These are phyloP conservation scores for Syzygium oleosum DNA, from an alignment of 345 rosid genomes.

Conservation along the genomic window DNA sequence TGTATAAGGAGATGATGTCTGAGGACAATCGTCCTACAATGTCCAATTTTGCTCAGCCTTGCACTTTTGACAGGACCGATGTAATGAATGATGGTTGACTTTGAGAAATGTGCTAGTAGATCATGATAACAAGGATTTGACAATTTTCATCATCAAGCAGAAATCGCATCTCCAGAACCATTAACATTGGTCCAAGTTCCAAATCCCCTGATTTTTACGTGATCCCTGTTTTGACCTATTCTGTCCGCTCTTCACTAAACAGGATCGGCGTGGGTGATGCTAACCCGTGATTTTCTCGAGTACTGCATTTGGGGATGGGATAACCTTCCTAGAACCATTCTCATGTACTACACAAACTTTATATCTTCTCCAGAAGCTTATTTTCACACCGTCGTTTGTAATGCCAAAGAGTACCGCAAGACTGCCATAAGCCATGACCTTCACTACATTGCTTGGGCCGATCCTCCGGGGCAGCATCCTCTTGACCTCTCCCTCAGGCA, in stretches of 20 bases:
- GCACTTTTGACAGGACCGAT: neutral
- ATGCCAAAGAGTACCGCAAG: slow-evolving; percentile 41
- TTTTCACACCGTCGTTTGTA: slow-evolving; percentile 86
- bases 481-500: slow-evolving; percentile 47
- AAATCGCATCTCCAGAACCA: neutral
- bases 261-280: slow-evolving; percentile 91
- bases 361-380: slow-evolving; percentile 94
- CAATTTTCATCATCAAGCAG: neutral
- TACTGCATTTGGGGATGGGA: slow-evolving; percentile 95
- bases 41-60: neutral
- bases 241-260: neutral
- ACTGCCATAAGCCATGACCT: slow-evolving; percentile 77
- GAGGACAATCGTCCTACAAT: neutral
- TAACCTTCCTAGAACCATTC: slow-evolving; percentile 70
- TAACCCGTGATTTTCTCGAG: slow-evolving; percentile 62
- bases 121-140: neutral
- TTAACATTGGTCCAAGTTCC: neutral
- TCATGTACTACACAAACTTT: slow-evolving; percentile 85
- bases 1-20: neutral
- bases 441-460: slow-evolving; percentile 93
- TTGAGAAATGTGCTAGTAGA: neutral
- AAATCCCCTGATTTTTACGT: neutral
- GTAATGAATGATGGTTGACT: neutral
- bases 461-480: slow-evolving; percentile 88
- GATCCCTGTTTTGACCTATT: neutral